Base-by-base conservation (phyloP, 306 rosid species). In the Castanea mollissima region DNA sequence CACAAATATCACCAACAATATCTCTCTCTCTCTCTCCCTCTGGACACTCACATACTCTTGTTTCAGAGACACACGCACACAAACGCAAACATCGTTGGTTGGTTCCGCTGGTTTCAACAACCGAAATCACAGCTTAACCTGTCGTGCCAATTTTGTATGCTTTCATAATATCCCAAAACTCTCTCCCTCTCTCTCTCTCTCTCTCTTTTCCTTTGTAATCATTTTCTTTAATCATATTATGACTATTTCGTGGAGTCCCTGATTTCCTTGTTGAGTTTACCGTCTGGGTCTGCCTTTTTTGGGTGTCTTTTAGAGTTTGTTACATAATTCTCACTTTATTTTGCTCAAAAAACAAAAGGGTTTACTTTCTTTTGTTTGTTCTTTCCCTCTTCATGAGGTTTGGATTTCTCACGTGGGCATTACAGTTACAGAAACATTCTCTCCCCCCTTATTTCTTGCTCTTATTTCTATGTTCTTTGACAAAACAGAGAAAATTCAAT, bases 111-210 rank as follows among this genome's bases (percentile, higher is more conserved):
- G 31, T 70, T 82, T 57, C 70, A 2, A 70, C 83, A 52, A 78
- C 91, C 92, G 97, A 89, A 84, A 87, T 84, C 85, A 60, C 78
- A 88, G 91, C 92, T 92, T 71, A 71, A 71, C 97, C 97, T 85
- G 29, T 89, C 92, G 56, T 83, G 23, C 83, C 69, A 68, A 76
- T 23, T 73, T 79, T 76, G 51, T 88, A 56, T 65, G 56, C 83
- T 83, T 18, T 34, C 2, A 35, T 38, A 71, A 60, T 56, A 67
- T 76, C 27, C 74, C 71, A 19, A 76, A 85, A 56, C 34, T 67
- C 76, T 79, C 77, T 77, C 76, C 79, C 60, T 31, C 69, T 78
- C 54, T 71, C 15, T 71, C 27, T 51, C 73, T 59, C 73, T 69
- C 23, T 38, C 68, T 60, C 27, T 75, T 69, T 58, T 65, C 71